A percentile compares a stretch with the other conserved stretches of the same genome.
Conservation (phyloP, 805 yeast species). For the Komagataella ulmi region DNA sequence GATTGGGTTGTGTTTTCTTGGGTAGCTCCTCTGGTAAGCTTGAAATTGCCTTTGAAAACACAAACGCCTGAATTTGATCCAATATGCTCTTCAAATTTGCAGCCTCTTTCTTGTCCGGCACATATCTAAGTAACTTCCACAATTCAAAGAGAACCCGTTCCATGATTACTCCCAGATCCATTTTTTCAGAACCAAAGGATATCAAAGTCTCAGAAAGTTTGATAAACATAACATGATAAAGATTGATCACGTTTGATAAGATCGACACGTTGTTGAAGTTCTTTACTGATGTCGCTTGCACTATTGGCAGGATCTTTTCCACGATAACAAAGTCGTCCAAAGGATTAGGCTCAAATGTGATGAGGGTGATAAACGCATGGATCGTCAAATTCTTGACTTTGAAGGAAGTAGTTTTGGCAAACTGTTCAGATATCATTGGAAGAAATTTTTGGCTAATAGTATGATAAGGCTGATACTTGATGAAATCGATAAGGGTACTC, state of each 20-base stretch:
- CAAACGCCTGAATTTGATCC: not conserved
- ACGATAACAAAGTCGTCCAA: slow-evolving; percentile 59
- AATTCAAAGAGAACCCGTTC: slow-evolving; percentile 19
- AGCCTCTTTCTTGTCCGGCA: slow-evolving; percentile 5
- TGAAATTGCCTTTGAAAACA: not conserved
- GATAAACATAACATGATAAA: slow-evolving; percentile 16
- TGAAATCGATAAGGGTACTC: slow-evolving; percentile 12
- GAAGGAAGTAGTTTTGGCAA: slow-evolving; percentile 74
- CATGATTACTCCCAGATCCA: slow-evolving; percentile 9
- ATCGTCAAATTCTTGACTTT: slow-evolving; percentile 65
- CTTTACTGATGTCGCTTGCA: slow-evolving; percentile 24
- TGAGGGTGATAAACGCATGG: slow-evolving; percentile 41
- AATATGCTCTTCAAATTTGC: slow-evolving; percentile 1
- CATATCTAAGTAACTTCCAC: slow-evolving; percentile 18
- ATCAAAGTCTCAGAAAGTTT: slow-evolving; percentile 12
- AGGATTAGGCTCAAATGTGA: slow-evolving; percentile 18
- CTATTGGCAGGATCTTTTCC: slow-evolving; percentile 73
- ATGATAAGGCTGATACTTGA: slow-evolving; percentile 25
- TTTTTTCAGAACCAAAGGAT: not conserved
- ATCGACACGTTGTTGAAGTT: slow-evolving; percentile 17
- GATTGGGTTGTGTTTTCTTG: not conserved
- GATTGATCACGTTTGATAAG: slow-evolving; percentile 13
- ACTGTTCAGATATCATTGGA: slow-evolving; percentile 59
- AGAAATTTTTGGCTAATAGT: slow-evolving; percentile 63
- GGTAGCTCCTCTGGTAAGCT: not conserved